A percentile compares a stretch with the other conserved stretches of the same genome.
Conservation (phyloP, 345 rosid genomes). For the Nephelium lappaceum region DNA sequence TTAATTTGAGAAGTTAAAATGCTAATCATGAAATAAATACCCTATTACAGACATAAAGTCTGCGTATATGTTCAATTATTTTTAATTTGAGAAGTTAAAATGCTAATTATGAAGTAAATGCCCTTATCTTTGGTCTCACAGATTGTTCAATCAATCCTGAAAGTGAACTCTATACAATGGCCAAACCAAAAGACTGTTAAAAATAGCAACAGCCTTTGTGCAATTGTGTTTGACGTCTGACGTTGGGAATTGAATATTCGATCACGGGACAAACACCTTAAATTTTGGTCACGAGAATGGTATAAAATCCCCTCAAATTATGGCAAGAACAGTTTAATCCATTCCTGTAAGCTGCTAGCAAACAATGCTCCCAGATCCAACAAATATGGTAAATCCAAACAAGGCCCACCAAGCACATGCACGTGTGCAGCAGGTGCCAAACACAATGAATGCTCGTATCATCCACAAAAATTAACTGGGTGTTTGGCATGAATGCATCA, state of each 20-base stretch:
- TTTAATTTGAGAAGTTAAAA: no score
- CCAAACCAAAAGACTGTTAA: no score
- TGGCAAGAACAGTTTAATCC: not conserved
- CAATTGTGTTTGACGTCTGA: not conserved
- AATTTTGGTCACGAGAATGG: not conserved
- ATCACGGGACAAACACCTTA: not conserved
- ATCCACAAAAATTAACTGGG: not conserved
- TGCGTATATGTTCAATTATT: no score
- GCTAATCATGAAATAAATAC: no score
- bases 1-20: no score
- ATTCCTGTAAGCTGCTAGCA: slow-evolving; percentile 6
- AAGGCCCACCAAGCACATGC: slow-evolving; percentile 28
- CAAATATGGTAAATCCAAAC: not conserved
- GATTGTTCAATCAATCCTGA: no score
- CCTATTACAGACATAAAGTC: no score
- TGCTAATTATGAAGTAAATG: no score
- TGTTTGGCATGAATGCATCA: slow-evolving; percentile 16
- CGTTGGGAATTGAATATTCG: not conserved
- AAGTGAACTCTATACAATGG: no score
- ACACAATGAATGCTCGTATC: slow-evolving; percentile 22
- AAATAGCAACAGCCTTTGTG: no score
- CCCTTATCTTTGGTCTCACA: no score
- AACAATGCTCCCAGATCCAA: not conserved
- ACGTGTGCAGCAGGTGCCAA: slow-evolving; percentile 31
- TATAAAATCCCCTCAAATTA: not conserved